Conservation (phyloP, 2,329 filamentous ascomycete species). For the Sporothrix globosa region DNA sequence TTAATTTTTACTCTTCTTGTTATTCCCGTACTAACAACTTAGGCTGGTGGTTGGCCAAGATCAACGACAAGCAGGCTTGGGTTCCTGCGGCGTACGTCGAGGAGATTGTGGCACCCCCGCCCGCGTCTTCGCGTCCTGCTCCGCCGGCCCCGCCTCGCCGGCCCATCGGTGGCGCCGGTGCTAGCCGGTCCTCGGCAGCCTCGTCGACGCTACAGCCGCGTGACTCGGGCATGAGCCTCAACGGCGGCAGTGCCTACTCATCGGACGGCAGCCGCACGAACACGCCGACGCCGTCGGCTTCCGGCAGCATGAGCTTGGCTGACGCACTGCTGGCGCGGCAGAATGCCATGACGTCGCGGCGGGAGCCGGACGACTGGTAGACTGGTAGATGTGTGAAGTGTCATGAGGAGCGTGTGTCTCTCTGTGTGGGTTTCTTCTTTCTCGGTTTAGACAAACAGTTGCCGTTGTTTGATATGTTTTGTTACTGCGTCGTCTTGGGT, state of each 20-base stretch:
- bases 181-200: constrained; percentile 64
- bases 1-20: neutral
- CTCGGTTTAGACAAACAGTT: constrained; percentile 24
- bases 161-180: constrained; percentile 67
- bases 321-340: constrained; percentile 78
- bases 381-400: neutral
- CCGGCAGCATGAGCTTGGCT: constrained; percentile 72
- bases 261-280: constrained; percentile 63
- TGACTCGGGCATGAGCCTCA: constrained; percentile 69
- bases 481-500: neutral
- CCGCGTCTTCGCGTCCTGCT: constrained; percentile 63
- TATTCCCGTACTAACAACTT: neutral
- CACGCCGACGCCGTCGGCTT: constrained; percentile 70
- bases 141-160: constrained; percentile 76
- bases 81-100: constrained; percentile 92
- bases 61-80: constrained; percentile 77
- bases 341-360: constrained; percentile 72
- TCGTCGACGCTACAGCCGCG: constrained; percentile 63
- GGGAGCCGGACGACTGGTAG: constrained; percentile 72
- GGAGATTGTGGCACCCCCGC: constrained; percentile 67
- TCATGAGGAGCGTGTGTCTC: constrained; percentile 8
- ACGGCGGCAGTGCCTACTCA: constrained; percentile 54
- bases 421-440: constrained; percentile 18
- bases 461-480: constrained; percentile 5
- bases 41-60: constrained; percentile 98